These are phyloP conservation scores for Mediolabrus comicus DNA, from an alignment of 108 stramenopile species.

Conservation along the genomic window DNA sequence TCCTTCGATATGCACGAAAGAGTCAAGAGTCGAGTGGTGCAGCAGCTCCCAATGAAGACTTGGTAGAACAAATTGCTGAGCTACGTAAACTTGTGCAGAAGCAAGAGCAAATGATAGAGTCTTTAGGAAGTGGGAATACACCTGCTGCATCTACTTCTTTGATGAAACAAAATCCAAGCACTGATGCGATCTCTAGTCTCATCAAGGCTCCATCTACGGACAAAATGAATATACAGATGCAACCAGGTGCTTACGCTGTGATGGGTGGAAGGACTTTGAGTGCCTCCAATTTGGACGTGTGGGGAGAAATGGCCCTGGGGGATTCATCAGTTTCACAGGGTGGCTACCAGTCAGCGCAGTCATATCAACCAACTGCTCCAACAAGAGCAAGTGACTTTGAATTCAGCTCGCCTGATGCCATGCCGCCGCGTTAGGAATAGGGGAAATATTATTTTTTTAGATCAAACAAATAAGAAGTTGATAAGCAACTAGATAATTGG, in stretches of 20 bases:
- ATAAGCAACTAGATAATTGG: not conserved
- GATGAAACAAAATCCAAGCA: constrained; percentile 39
- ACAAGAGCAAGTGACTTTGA: constrained; percentile 58
- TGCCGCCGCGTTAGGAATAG: constrained; percentile 78
- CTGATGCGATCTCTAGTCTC: constrained; percentile 49
- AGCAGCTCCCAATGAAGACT: constrained; percentile 66
- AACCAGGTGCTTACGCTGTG: constrained; percentile 8
- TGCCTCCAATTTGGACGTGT: constrained; percentile 52
- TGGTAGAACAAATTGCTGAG: constrained; percentile 87
- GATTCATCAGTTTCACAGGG: constrained; percentile 35
- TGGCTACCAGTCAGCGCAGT: constrained; percentile 19
- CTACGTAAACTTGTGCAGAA: constrained; percentile 81
- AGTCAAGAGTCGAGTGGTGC: constrained; percentile 84
- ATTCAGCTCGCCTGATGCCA: constrained; percentile 83
- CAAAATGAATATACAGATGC: constrained; percentile 24
- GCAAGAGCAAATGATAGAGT: constrained; percentile 77
- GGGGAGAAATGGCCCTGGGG: constrained; percentile 86
- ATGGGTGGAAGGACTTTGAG: constrained; percentile 27
- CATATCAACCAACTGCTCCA: constrained; percentile 22
- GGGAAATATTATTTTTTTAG: not conserved
- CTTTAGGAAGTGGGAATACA: constrained; percentile 39
- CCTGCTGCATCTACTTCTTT: not conserved
- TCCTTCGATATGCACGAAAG: constrained; percentile 91
- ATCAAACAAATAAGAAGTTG: not conserved
- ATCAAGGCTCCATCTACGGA: constrained; percentile 31